A percentile compares a stretch with the other conserved stretches of the same genome.
Conservation (phyloP, 108 stramenopile genomes). For the Fragilariopsis cylindrus region DNA sequence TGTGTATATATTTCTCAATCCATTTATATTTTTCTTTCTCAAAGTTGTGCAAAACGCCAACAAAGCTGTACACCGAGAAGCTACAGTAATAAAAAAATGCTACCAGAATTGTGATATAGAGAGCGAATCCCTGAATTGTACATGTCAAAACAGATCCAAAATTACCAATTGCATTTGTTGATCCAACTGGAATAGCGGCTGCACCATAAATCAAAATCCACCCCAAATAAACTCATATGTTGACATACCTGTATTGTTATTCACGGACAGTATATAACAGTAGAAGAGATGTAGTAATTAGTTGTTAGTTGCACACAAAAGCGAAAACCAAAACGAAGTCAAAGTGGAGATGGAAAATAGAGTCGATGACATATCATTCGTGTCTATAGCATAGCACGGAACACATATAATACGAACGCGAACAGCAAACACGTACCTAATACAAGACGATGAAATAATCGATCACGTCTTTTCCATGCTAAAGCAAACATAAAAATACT, state of each 20-base stretch:
- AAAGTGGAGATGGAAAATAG: neutral
- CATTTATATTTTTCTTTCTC: neutral
- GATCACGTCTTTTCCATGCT: neutral
- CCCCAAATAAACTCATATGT: neutral
- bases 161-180: neutral
- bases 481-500: neutral
- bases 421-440: neutral
- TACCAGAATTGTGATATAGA: neutral
- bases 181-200: neutral
- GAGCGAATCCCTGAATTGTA: neutral
- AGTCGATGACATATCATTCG: neutral
- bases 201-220: neutral
- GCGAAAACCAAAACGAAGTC: neutral
- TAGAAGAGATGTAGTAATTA: neutral
- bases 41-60: neutral
- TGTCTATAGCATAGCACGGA: neutral
- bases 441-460: slow-evolving; percentile 6
- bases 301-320: neutral
- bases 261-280: neutral
- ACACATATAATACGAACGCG: neutral
- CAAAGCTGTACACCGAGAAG: neutral
- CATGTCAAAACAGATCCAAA: neutral
- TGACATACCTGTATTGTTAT: neutral
- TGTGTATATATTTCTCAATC: neutral
- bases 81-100: neutral